Conservation (phyloP, 2,329 filamentous ascomycete species). For the Aspergillus sp. region DNA sequence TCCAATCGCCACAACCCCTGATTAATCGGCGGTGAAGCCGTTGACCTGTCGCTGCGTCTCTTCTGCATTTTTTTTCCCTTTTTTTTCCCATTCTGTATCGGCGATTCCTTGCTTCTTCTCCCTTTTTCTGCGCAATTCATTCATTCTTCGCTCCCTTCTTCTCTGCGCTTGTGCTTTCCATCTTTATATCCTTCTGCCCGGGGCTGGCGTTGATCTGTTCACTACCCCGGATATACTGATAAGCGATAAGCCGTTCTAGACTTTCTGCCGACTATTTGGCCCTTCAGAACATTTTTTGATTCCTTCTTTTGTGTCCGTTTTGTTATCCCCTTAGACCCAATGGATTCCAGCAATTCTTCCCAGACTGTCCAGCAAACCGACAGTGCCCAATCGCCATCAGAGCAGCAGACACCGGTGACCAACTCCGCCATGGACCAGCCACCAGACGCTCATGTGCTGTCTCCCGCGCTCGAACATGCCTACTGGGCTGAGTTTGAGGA, state of each 20-base stretch:
- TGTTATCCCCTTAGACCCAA: not conserved
- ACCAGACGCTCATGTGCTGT: slow-evolving; percentile 6
- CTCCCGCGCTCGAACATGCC: slow-evolving; percentile 29
- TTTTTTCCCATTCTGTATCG: slow-evolving; percentile 4
- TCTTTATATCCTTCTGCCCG: not conserved
- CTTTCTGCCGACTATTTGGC: not conserved
- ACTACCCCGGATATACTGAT: not conserved
- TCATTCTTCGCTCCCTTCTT: not conserved
- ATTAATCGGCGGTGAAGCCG: not conserved
- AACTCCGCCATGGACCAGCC: slow-evolving; percentile 5
- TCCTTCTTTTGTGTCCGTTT: not conserved
- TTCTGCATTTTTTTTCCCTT: slow-evolving; percentile 5
- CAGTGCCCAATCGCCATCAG: not conserved
- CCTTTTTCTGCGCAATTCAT: not conserved
- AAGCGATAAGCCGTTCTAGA: not conserved
- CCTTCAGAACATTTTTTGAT: slow-evolving; percentile 3
- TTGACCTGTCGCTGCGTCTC: slow-evolving; percentile 1
- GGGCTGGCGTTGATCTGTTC: not conserved
- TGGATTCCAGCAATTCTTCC: not conserved
- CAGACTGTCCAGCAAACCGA: not conserved
- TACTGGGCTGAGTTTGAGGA: slow-evolving; percentile 52
- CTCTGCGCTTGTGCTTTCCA: not conserved
- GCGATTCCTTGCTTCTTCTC: slow-evolving; percentile 2
- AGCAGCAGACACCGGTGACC: too few relatives aligned
- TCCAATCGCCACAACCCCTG: slow-evolving; percentile 2